phyloP scores from a whole-genome alignment of 2,329 filamentous ascomycete genomes.

The Pyricularia sp. region DNA sequence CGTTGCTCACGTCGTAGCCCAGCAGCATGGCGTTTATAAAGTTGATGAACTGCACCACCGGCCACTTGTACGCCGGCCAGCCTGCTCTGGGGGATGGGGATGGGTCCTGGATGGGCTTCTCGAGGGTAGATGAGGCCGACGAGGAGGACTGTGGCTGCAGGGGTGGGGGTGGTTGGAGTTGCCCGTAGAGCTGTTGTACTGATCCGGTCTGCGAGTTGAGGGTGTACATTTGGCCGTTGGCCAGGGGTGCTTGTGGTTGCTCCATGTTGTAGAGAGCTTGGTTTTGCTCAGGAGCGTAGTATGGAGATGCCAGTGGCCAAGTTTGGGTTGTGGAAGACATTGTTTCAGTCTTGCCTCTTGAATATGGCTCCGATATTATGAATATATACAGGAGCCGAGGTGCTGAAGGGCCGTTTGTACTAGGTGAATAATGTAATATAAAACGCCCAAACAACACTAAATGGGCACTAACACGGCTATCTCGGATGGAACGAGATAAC shows the following conservation, averaged over 20 bases:
- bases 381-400: too few species aligned
- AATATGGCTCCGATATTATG: neutral
- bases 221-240: neutral
- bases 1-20: slow-evolving; percentile 34
- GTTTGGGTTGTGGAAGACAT: neutral
- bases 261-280: neutral
- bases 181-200: neutral
- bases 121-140: neutral
- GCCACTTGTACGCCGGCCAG: neutral
- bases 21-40: neutral
- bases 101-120: neutral
- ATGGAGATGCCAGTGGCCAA: neutral
- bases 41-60: neutral
- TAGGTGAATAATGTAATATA: too few species aligned
- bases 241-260: neutral
- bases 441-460: neutral
- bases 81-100: accelerated
- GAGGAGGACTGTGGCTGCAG: neutral
- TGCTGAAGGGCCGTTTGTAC: too few species aligned
- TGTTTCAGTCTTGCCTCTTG: too few species aligned
- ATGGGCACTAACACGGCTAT: neutral
- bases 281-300: neutral
- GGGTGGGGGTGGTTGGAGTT: neutral
- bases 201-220: neutral
- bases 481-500: neutral